phyloP scores from a whole-genome alignment of 2,329 filamentous ascomycete genomes.

The Hypocrella siamensis region DNA sequence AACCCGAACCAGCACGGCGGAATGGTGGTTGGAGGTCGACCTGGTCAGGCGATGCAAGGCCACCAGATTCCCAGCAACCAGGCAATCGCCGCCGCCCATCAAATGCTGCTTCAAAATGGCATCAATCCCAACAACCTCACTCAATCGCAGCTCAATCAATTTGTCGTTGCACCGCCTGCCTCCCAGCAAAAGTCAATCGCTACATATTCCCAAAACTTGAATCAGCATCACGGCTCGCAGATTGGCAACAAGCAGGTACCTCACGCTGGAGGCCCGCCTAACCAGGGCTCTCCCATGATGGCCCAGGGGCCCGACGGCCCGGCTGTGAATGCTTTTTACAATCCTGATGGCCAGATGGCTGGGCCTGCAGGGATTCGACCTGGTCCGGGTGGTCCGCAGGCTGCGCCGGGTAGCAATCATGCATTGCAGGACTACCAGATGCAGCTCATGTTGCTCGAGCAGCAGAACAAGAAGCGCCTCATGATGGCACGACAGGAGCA shows the following conservation, averaged over 20 bases:
- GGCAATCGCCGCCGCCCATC: constrained; percentile 34
- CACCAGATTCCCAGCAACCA: constrained; percentile 46
- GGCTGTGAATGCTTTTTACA: constrained; percentile 44
- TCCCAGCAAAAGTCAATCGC: constrained; percentile 73
- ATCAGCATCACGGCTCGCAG: constrained; percentile 66
- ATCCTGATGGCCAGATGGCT: constrained; percentile 41
- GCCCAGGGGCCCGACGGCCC: constrained; percentile 51
- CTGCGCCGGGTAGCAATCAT: constrained; percentile 49
- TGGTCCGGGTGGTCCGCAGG: constrained; percentile 29
- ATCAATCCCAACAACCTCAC: constrained; percentile 63
- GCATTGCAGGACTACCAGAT: constrained; percentile 79
- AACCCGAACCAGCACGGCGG: constrained; percentile 48
- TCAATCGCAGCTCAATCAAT: constrained; percentile 57
- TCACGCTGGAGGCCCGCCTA: constrained; percentile 53
- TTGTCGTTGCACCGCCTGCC: constrained; percentile 36
- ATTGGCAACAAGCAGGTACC: constrained; percentile 71
- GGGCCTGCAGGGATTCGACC: constrained; percentile 43
- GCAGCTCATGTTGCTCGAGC: constrained; percentile 75
- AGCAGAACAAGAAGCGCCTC: constrained; percentile 75
- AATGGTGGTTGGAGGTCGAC: constrained; percentile 63
- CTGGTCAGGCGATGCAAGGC: constrained; percentile 53
- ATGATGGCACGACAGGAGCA: constrained; percentile 74
- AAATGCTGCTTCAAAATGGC: constrained; percentile 51
- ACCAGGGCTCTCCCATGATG: constrained; percentile 75
- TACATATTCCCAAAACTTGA: constrained; percentile 72